Evolutionary conservation across 2,329 filamentous ascomycete genomes (phyloP).

Genomic region (Colletotrichum abscissum): DNA sequence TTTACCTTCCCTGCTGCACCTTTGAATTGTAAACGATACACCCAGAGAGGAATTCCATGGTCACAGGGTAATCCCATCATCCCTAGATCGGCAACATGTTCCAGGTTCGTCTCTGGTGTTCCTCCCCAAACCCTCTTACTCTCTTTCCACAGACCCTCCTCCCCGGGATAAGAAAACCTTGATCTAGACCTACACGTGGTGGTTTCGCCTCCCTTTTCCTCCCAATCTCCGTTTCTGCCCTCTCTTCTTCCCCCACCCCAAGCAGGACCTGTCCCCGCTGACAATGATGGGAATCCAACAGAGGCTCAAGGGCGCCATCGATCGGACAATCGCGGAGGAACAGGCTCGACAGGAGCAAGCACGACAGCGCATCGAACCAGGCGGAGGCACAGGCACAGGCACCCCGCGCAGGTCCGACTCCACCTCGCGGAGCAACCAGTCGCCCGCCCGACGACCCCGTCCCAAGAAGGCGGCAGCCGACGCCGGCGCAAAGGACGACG

Average conservation of each 20-base stretch:
- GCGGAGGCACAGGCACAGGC: background rate
- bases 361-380: conserved; percentile 24
- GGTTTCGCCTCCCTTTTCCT: too few relatives aligned
- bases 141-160: background rate
- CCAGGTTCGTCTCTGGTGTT: conserved; percentile 37
- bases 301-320: conserved; percentile 87
- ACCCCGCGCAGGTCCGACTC: conserved; percentile 49
- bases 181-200: background rate
- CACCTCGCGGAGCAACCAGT: conserved; percentile 27
- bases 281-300: conserved; percentile 47
- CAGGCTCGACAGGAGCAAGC: conserved; percentile 78
- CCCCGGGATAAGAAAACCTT: background rate
- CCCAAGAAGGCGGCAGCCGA: conserved; percentile 50
- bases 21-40: background rate
- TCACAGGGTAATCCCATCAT: conserved; percentile 36
- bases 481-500: conserved; percentile 43
- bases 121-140: conserved; percentile 9
- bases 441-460: conserved; percentile 44
- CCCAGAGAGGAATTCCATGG: conserved; percentile 9
- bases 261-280: background rate
- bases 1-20: background rate
- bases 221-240: background rate
- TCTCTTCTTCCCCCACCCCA: too few relatives aligned
- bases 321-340: conserved; percentile 90
- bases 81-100: conserved; percentile 40